A percentile compares a stretch with the other conserved stretches of the same genome.
Conservation (phyloP, 176 grass and related monocot species). For the Saccharum spontaneum region DNA sequence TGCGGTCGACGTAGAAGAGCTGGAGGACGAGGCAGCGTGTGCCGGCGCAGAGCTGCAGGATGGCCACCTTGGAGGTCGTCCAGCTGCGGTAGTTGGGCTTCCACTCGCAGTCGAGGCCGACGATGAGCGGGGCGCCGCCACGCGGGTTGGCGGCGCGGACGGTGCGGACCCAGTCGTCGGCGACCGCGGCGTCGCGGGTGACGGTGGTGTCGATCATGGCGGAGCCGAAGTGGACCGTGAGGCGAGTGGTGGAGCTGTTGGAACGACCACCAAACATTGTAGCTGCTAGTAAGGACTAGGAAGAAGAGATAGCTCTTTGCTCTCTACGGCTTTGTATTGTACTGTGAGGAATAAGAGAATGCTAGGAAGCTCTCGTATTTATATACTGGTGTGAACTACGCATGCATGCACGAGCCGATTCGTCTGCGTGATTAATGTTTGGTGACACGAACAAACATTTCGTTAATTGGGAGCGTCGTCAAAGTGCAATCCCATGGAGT, state of each 20-base stretch:
- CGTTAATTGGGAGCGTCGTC: background rate
- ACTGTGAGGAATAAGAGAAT: background rate
- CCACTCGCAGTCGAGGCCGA: slow-evolving; percentile 67
- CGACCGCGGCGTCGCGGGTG: slow-evolving; percentile 23
- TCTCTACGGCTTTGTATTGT: too few species aligned
- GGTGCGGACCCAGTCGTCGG: slow-evolving; percentile 35
- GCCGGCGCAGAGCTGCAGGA: slow-evolving; percentile 58
- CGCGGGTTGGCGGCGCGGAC: background rate
- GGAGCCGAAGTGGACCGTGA: slow-evolving; percentile 29
- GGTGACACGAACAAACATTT: background rate
- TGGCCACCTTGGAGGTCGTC: slow-evolving; percentile 42
- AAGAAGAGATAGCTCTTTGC: too few species aligned
- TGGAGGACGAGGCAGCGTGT: slow-evolving; percentile 57
- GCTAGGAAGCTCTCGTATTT: background rate
- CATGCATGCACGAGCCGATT: background rate
- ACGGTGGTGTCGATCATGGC: slow-evolving; percentile 36
- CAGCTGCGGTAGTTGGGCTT: slow-evolving; percentile 16
- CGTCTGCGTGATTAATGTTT: background rate
- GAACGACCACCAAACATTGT: background rate
- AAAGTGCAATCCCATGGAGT: too few species aligned
- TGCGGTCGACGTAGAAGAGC: slow-evolving; percentile 40
- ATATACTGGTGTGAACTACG: background rate
- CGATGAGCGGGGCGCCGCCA: slow-evolving; percentile 1
- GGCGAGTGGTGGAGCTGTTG: background rate
- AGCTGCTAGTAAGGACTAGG: background rate